Evolutionary conservation across 805 yeast species (phyloP), one percentile per base, ranked within the genome.

Genomic region (Myxozyma neglecta): DNA sequence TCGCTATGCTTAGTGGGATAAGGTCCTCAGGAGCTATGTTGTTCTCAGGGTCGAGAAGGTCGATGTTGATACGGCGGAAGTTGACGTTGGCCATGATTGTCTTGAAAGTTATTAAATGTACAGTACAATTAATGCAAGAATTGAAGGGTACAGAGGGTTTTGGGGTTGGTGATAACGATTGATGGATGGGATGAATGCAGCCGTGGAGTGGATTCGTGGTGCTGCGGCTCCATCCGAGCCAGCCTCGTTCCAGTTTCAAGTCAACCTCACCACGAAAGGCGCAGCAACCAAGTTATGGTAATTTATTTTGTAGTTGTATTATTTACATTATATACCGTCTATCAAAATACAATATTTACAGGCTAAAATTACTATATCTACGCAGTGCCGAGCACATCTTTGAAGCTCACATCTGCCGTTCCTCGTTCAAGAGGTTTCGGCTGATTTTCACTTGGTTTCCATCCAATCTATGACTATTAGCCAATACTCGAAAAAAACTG

Each of bases 21-120:
- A 89, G 80, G 55, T 89, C 93, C 67, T 81, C 84, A 49, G 80
- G 80, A 37, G 86, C 80, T 65, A 89, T 75, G 16, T 77, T 78
- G 69, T 82, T 83, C 51, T 92, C 97, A 3, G 96, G 89, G 72
- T 92, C 97, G 67, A 85, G 85, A 16, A 90, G 89, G 75, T 94
- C 98, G 57, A 94, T 86, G 74, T 94, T 97, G 69, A 93, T 90
- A 81, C 94, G 85, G 83, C 99, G 70, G 67, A 76, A 77, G 65
- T 68, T 57, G 40, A 69, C 66, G 47, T 51, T 55, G 32, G 59
- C 59, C 62, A 64, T 62, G 10, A 2, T 32, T 13, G 29, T 42
- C 34, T 7, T 16, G 20, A 32, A n/a, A 34, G 8, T 34, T 50
- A 9, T 36, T 37, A 34, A 14, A 16, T 42, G 20, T 42, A 42